These are phyloP conservation scores for Lepidium didymum DNA, from an alignment of 345 rosid genomes.

Conservation along the genomic window DNA sequence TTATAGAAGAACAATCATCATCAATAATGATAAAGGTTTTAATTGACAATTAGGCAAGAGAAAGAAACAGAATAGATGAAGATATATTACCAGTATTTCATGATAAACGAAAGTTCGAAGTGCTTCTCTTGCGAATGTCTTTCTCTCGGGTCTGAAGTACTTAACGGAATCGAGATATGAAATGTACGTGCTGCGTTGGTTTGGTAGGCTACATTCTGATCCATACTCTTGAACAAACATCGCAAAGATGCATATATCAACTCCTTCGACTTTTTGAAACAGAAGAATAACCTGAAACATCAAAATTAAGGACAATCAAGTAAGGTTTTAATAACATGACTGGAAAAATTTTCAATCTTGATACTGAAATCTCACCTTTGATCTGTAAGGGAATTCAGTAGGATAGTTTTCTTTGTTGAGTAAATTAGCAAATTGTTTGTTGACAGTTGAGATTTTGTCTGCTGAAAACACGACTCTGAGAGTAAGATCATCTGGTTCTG, in stretches of 20 bases:
- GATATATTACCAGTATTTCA: slow-evolving; percentile 57
- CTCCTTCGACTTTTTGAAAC: slow-evolving; percentile 90
- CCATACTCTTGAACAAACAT: slow-evolving; percentile 94
- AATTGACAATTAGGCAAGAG: not conserved
- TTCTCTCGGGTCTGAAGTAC: slow-evolving; percentile 82
- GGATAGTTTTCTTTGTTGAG: slow-evolving; percentile 38
- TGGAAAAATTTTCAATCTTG: not conserved
- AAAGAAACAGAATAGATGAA: not conserved
- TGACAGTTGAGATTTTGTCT: slow-evolving; percentile 35
- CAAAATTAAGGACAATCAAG: not conserved
- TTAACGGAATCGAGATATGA: slow-evolving; percentile 87
- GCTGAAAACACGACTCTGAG: slow-evolving; percentile 47
- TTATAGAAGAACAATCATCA: not conserved
- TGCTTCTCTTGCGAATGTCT: slow-evolving; percentile 58
- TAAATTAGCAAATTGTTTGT: slow-evolving; percentile 29
- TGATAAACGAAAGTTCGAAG: slow-evolving; percentile 90
- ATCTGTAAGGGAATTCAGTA: slow-evolving; percentile 43
- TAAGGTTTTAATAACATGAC: not conserved
- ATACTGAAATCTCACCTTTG: slow-evolving; percentile 40
- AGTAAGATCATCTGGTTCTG: slow-evolving; percentile 40
- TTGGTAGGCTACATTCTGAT: slow-evolving; percentile 67
- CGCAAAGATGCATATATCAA: slow-evolving; percentile 77
- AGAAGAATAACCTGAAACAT: slow-evolving; percentile 68
- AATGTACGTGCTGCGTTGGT: slow-evolving; percentile 84
- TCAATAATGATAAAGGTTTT: not conserved